phyloP scores from a whole-genome alignment of 768 basidiomycete genomes.

The Chiua virens region DNA sequence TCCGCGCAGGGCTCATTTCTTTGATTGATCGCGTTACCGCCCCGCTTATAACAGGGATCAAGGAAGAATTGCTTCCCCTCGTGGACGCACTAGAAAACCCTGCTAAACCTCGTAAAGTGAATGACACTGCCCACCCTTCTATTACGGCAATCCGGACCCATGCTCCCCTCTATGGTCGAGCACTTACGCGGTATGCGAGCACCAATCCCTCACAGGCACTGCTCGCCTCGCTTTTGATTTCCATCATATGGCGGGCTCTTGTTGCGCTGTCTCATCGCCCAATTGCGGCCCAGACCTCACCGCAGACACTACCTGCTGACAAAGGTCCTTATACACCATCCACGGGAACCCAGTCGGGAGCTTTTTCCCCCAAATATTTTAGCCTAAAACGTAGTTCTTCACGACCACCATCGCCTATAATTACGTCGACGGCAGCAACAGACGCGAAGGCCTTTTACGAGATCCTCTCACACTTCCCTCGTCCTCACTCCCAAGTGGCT shows the following conservation, averaged over 20 bases:
- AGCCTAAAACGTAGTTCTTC: constrained; percentile 65
- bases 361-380: constrained; percentile 60
- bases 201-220: constrained; percentile 55
- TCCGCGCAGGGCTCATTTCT: constrained; percentile 71
- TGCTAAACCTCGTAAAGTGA: constrained; percentile 25
- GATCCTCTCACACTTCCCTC: constrained; percentile 58
- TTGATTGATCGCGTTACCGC: constrained; percentile 64
- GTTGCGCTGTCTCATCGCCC: constrained; percentile 69
- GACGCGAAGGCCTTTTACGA: constrained; percentile 67
- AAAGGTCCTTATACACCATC: constrained; percentile 44
- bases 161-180: constrained; percentile 63
- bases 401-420: constrained; percentile 60
- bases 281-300: constrained; percentile 43
- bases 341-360: constrained; percentile 50
- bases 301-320: constrained; percentile 26
- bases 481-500: constrained; percentile 63
- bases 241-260: constrained; percentile 70
- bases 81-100: constrained; percentile 62
- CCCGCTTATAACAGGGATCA: constrained; percentile 62
- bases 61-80: constrained; percentile 57
- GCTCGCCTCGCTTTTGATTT: constrained; percentile 71
- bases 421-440: constrained; percentile 43
- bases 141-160: constrained; percentile 55
- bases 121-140: constrained; percentile 48
- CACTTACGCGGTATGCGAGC: constrained; percentile 55